Evolutionary conservation across 2,329 filamentous ascomycete species (phyloP).

Genomic region (Cadophora malorum): DNA sequence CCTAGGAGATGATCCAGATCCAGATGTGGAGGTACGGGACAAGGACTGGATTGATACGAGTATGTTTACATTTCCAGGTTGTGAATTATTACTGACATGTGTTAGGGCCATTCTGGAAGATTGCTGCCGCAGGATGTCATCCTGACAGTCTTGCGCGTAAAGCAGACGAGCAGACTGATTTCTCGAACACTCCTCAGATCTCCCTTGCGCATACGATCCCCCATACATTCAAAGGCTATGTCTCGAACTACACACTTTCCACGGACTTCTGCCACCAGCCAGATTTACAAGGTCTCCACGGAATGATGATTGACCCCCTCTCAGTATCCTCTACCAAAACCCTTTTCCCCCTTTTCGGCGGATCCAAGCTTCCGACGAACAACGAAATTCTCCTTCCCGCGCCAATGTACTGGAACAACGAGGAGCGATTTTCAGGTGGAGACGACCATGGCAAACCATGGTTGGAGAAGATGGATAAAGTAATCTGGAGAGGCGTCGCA

Average conservation of each 20-base stretch:
- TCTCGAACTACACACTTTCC: conserved; percentile 54
- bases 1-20: conserved; percentile 48
- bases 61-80: conserved; percentile 45
- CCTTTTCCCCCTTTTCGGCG: conserved; percentile 65
- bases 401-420: conserved; percentile 67
- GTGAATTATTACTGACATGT: conserved; percentile 48
- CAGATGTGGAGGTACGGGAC: conserved; percentile 23
- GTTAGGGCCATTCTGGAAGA: conserved; percentile 59
- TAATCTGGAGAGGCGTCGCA: conserved; percentile 70
- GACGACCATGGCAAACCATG: conserved; percentile 55
- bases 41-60: conserved; percentile 36
- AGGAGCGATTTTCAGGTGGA: conserved; percentile 65
- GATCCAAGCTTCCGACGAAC: conserved; percentile 66
- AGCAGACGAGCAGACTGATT: conserved; percentile 51
- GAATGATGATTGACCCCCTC: conserved; percentile 61
- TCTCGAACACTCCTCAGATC: conserved; percentile 55
- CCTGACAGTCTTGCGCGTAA: conserved; percentile 66
- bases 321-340: conserved; percentile 58
- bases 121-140: conserved; percentile 65
- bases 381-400: conserved; percentile 70
- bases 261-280: conserved; percentile 55
- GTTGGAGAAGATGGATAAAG: conserved; percentile 59
- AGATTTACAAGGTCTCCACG: conserved; percentile 60
- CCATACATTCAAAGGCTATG: conserved; percentile 48
- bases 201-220: conserved; percentile 54